Percentiles rank a stretch among this genome's conserved stretches.
These are phyloP conservation scores for Collybia sordida DNA, from an alignment of 768 basidiomycete species.

Conservation along the genomic window DNA sequence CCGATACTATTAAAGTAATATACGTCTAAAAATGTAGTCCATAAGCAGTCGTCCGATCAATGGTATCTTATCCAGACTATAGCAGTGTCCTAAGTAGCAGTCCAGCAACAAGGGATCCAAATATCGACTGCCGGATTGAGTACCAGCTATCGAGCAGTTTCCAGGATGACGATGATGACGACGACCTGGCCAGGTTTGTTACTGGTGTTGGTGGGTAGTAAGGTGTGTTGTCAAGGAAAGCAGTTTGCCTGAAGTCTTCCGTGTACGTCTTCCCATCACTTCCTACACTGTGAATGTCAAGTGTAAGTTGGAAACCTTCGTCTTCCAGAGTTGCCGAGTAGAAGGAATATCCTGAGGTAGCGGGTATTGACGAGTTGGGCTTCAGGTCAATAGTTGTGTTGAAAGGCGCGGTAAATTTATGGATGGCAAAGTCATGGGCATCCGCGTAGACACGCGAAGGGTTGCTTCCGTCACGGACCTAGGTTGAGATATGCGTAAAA, in stretches of 20 bases:
- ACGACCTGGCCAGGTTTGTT: slow-evolving; percentile 7
- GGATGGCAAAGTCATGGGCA: slow-evolving; percentile 22
- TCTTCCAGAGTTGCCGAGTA: slow-evolving; percentile 25
- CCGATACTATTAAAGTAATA: too few relatives aligned
- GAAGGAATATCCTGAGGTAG: slow-evolving; percentile 28
- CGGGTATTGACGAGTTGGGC: slow-evolving; percentile 18
- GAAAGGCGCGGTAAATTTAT: slow-evolving; percentile 19
- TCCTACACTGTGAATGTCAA: slow-evolving; percentile 25
- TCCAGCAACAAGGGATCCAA: too few relatives aligned
- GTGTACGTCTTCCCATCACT: slow-evolving; percentile 24
- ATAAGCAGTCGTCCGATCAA: too few relatives aligned
- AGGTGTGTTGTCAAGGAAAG: slow-evolving; percentile 24
- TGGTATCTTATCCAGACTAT: too few relatives aligned
- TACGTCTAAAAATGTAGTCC: too few relatives aligned
- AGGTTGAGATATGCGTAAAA: background rate
- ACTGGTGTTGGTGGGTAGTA: slow-evolving; percentile 21
- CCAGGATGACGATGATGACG: slow-evolving; percentile 14
- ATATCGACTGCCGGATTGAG: too few relatives aligned
- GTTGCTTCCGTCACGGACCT: slow-evolving; percentile 25
- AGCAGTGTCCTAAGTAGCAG: too few relatives aligned
- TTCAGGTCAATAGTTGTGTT: slow-evolving; percentile 26
- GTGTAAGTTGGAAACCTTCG: slow-evolving; percentile 25
- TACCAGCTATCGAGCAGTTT: background rate
- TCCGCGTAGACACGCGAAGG: slow-evolving; percentile 28
- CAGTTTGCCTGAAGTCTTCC: slow-evolving; percentile 26